Conservation (phyloP, 2,329 filamentous ascomycete genomes). For the Fusarium anguioides region DNA sequence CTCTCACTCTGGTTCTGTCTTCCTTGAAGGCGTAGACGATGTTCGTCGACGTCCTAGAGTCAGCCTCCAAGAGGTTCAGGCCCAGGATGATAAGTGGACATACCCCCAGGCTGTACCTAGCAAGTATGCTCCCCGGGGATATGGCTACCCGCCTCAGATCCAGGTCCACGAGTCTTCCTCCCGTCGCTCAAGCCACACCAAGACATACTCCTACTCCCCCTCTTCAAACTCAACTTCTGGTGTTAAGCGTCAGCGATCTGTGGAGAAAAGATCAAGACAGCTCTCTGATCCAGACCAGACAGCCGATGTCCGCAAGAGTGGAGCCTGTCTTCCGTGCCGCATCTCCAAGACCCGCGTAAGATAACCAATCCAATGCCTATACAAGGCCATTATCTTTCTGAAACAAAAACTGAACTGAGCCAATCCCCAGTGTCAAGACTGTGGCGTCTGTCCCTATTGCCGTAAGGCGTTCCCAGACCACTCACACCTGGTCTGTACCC, state of each 20-base stretch:
- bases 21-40: conserved; percentile 49
- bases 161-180: conserved; percentile 47
- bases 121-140: conserved; percentile 48
- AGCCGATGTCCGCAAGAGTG: conserved; percentile 60
- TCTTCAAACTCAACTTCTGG: conserved; percentile 40
- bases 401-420: conserved; percentile 45
- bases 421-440: conserved; percentile 52
- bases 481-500: conserved; percentile 55
- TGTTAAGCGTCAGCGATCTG: conserved; percentile 53
- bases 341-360: conserved; percentile 61
- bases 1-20: conserved; percentile 52
- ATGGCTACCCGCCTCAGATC: conserved; percentile 51
- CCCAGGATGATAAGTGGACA: conserved; percentile 56
- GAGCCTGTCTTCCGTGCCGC: conserved; percentile 61
- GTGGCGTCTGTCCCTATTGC: conserved; percentile 56
- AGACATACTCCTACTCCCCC: conserved; percentile 24
- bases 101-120: conserved; percentile 51
- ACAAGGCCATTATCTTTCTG: conserved; percentile 21
- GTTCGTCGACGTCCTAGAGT: conserved; percentile 45
- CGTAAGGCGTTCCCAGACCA: conserved; percentile 55
- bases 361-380: conserved; percentile 37
- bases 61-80: conserved; percentile 51
- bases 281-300: conserved; percentile 57
- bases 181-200: conserved; percentile 38
- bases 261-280: conserved; percentile 53